These are phyloP conservation scores for Beauveria asiatica DNA, from an alignment of 2,329 filamentous ascomycete species.

Conservation along the genomic window DNA sequence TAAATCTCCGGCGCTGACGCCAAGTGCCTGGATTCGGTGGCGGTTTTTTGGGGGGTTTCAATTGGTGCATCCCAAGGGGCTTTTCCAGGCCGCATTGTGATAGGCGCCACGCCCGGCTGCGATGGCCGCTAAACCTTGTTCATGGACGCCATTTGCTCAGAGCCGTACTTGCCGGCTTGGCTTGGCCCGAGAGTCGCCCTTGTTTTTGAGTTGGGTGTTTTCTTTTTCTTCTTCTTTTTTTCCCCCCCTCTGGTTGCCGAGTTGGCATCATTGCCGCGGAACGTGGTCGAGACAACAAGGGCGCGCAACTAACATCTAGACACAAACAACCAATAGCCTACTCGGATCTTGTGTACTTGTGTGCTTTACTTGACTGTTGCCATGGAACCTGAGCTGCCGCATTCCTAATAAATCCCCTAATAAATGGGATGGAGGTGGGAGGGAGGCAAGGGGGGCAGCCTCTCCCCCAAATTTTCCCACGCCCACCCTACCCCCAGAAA, in stretches of 20 bases:
- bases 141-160: neutral
- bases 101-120: constrained; percentile 4
- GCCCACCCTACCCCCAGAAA: no score
- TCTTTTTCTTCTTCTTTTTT: neutral
- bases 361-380: no score
- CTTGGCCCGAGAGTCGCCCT: neutral
- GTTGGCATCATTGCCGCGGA: no score
- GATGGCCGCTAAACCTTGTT: constrained; percentile 6
- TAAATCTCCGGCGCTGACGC: constrained; percentile 2
- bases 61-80: neutral
- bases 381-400: no score
- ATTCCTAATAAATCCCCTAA: no score
- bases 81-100: neutral
- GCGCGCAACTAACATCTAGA: no score
- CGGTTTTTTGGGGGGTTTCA: neutral
- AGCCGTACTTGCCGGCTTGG: neutral
- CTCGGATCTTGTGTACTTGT: no score
- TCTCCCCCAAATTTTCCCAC: no score
- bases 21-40: constrained; percentile 1
- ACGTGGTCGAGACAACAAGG: no score
- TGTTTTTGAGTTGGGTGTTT: neutral
- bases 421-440: no score
- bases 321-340: no score
- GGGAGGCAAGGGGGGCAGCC: no score
- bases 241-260: neutral